Percentiles rank a stretch among this genome's conserved stretches.
These are phyloP conservation scores for Apiotrichum brassicae DNA, from an alignment of 1,284 basidiomycete genomes.

Conservation along the genomic window DNA sequence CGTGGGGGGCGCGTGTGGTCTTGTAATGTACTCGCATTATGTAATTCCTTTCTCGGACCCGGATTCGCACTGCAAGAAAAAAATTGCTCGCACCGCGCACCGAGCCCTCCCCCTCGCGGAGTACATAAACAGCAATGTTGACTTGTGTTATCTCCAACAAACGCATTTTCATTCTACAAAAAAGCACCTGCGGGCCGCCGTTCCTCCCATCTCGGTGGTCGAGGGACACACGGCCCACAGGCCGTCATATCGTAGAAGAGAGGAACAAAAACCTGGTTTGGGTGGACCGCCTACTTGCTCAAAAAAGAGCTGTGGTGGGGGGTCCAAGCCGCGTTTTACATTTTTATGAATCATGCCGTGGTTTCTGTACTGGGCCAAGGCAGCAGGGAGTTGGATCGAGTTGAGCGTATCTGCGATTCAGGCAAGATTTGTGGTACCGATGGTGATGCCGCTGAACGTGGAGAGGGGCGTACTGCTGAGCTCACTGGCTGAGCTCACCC, in stretches of 20 bases:
- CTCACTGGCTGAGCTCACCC: too few relatives aligned
- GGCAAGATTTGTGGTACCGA: too few relatives aligned
- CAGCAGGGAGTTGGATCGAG: too few relatives aligned
- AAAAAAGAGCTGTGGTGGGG: slow-evolving; percentile 17
- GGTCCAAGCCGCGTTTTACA: slow-evolving; percentile 40
- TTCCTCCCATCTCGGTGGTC: slow-evolving; percentile 19
- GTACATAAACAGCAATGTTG: not conserved
- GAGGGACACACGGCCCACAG: slow-evolving; percentile 9
- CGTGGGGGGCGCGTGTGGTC: too few relatives aligned
- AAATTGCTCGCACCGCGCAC: not conserved
- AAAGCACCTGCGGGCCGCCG: slow-evolving; percentile 31
- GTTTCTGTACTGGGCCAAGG: too few relatives aligned
- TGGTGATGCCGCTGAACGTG: too few relatives aligned
- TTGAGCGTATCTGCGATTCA: too few relatives aligned
- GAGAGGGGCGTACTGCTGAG: too few relatives aligned
- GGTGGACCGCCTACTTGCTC: slow-evolving; percentile 29
- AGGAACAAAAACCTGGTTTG: slow-evolving; percentile 29
- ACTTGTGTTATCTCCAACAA: slow-evolving; percentile 9
- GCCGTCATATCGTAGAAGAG: slow-evolving; percentile 39
- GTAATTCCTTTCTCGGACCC: too few relatives aligned
- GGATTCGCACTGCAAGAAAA: too few relatives aligned
- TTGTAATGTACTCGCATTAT: too few relatives aligned
- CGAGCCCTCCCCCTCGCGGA: not conserved
- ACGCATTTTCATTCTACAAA: slow-evolving; percentile 26
- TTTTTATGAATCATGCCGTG: slow-evolving; percentile 9